Conservation (phyloP, 2,329 filamentous ascomycete species). For the Ophioceras dolichostomum region DNA sequence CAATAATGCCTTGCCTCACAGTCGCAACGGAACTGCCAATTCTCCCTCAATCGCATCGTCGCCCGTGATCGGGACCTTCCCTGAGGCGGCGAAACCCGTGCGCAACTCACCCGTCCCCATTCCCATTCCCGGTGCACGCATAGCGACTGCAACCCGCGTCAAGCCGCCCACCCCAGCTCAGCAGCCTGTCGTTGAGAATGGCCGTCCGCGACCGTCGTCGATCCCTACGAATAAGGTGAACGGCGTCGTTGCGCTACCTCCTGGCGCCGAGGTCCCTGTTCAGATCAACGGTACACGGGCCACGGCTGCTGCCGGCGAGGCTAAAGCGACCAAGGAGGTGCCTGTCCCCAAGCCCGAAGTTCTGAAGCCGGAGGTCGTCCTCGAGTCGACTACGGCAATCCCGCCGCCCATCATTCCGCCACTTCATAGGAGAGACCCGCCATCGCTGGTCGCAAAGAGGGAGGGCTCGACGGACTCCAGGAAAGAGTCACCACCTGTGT, state of each 20-base stretch:
- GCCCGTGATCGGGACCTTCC: constrained; percentile 57
- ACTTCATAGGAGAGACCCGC: too few species aligned
- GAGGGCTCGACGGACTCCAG: too few species aligned
- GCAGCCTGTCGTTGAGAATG: constrained; percentile 43
- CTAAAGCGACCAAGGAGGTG: constrained; percentile 28
- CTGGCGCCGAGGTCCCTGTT: constrained; percentile 19
- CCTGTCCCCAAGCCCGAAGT: constrained; percentile 22
- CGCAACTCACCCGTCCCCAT: constrained; percentile 48
- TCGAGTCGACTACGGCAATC: constrained; percentile 14
- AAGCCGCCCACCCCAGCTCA: constrained; percentile 29
- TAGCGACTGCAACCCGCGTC: constrained; percentile 57
- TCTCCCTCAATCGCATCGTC: constrained; percentile 67
- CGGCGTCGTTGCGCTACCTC: constrained; percentile 25
- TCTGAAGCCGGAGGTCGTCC: constrained; percentile 13
- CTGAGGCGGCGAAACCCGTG: constrained; percentile 39
- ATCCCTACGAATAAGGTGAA: constrained; percentile 51
- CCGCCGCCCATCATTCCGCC: constrained; percentile 9
- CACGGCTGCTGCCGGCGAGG: constrained; percentile 34
- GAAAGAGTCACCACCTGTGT: constrained; percentile 24
- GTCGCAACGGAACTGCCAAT: constrained; percentile 27
- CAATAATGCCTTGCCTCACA: constrained; percentile 3
- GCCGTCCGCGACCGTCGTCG: constrained; percentile 42
- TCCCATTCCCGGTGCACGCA: constrained; percentile 26
- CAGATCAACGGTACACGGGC: constrained; percentile 17
- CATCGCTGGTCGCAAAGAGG: too few species aligned